These are phyloP conservation scores for Tricholoma saponaceum DNA, from an alignment of 768 basidiomycete genomes.

Conservation along the genomic window DNA sequence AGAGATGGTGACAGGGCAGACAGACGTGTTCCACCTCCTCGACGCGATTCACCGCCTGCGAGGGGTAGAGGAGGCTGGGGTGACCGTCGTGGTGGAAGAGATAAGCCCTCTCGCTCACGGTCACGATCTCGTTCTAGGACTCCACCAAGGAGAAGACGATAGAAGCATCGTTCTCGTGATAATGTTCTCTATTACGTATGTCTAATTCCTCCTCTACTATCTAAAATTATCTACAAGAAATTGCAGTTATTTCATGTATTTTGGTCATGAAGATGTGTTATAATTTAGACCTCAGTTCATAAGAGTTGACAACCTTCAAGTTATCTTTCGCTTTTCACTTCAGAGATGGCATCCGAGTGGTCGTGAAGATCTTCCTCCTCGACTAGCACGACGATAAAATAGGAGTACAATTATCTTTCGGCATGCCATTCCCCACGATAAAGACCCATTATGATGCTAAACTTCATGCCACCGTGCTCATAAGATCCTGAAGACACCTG, in stretches of 20 bases:
- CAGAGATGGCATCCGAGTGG: no score
- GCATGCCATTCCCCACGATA: no score
- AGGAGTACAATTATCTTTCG: no score
- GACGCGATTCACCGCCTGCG: constrained; percentile 45
- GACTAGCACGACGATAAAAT: no score
- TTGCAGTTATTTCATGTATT: not conserved
- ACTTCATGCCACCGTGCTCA: no score
- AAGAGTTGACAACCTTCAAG: no score
- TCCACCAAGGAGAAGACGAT: constrained; percentile 38
- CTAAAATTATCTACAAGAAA: not conserved
- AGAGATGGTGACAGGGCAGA: constrained; percentile 30
- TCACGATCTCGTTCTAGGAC: constrained; percentile 37
- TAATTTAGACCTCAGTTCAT: no score
- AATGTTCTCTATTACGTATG: not conserved
- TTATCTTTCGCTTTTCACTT: no score
- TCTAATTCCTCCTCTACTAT: not conserved
- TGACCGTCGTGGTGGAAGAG: constrained; percentile 15
- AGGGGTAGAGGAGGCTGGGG: constrained; percentile 25
- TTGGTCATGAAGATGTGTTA: no score
- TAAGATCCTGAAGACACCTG: no score
- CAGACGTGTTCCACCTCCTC: constrained; percentile 47
- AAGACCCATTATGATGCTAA: no score
- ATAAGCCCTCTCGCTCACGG: constrained; percentile 32
- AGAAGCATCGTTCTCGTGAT: constrained; percentile 18
- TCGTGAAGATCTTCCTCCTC: no score